A percentile compares a stretch with the other conserved stretches of the same genome.
These are phyloP conservation scores for Hygrophorus pudorinus DNA, from an alignment of 768 basidiomycete species.

Conservation along the genomic window DNA sequence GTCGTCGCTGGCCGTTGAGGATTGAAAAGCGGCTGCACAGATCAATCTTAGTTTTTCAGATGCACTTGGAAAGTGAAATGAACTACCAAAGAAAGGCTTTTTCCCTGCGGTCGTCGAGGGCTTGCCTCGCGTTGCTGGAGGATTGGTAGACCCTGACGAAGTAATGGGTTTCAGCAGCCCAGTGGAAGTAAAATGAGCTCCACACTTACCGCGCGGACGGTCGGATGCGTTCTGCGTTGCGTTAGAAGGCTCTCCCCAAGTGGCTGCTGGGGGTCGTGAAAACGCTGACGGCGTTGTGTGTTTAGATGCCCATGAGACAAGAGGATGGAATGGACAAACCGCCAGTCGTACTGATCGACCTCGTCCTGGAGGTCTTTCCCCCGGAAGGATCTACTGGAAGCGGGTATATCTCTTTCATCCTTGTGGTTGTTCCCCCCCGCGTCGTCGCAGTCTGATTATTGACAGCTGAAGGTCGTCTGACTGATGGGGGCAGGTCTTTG, in stretches of 20 bases:
- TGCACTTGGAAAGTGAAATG: background rate
- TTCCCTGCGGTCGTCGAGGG: background rate
- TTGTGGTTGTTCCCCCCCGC: background rate
- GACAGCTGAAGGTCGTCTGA: background rate
- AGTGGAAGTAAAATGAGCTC: background rate
- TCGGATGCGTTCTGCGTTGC: background rate
- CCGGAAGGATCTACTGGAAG: background rate
- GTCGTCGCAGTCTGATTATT: background rate
- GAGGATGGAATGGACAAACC: background rate
- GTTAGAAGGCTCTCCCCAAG: constrained; percentile 1
- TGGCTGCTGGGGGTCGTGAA: background rate
- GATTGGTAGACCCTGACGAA: background rate
- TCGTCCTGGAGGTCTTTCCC: background rate
- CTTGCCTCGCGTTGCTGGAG: background rate
- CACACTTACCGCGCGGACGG: constrained; percentile 1
- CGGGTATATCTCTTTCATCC: background rate
- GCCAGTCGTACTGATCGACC: constrained; percentile 1
- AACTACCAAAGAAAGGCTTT: background rate
- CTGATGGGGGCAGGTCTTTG: background rate
- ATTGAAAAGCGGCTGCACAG: background rate
- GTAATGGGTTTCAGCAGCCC: background rate
- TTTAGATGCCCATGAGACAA: background rate
- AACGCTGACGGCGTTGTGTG: background rate
- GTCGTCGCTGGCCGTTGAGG: too few relatives aligned
- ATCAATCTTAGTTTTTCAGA: background rate